Evolutionary conservation across 495 filamentous ascomycete species (phyloP), one percentile per base, ranked within the genome.

Genomic region (Penicillium roqueforti): DNA sequence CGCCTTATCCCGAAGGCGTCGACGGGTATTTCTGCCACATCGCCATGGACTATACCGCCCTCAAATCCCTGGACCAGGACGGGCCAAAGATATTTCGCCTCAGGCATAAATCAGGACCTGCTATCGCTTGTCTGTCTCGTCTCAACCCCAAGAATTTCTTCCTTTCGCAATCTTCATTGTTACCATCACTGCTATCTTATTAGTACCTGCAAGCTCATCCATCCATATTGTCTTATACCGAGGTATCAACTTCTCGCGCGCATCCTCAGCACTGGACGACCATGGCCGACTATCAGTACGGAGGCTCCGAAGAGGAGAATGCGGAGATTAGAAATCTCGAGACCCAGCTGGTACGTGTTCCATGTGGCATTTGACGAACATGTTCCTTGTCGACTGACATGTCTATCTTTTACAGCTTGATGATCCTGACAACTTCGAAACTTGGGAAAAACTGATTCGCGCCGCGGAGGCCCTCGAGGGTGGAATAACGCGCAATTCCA

Each of bases 401-500:
- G 26, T 8, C 11, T 10, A n/a, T 29, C 23, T 42, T 40, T 1
- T 20, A 16, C 54, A 80, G 77, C 48, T 83, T 56, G 83, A 87
- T 57, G 87, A 96, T 56, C 81, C 91, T 3, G 93, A 99, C 72
- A 89, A 88, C 69, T 96, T 93, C 64, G 92, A 96, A 61, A 83
- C 84, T 22, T 99, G 93, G 93, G 93, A 97, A 74, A 90, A 89
- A 69, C 85, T 97, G 20, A 84, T 97, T 53, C 84, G 84, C 57
- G 83, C 84, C 16, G 89, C 86, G 38, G 89, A 96, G 66, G 76
- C 77, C 43, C 84, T 96, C 22, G 95, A 99, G 61, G 92, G 92
- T 28, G 93, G 93, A 11, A 81, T 99, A 49, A 97, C 92, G 62
- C 86, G 95, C 53, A 97, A 99, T 69, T 97, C 93, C 47, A 96